Conservation (phyloP, 202 grass and related monocot genomes). For the Elaeis oleifera region DNA sequence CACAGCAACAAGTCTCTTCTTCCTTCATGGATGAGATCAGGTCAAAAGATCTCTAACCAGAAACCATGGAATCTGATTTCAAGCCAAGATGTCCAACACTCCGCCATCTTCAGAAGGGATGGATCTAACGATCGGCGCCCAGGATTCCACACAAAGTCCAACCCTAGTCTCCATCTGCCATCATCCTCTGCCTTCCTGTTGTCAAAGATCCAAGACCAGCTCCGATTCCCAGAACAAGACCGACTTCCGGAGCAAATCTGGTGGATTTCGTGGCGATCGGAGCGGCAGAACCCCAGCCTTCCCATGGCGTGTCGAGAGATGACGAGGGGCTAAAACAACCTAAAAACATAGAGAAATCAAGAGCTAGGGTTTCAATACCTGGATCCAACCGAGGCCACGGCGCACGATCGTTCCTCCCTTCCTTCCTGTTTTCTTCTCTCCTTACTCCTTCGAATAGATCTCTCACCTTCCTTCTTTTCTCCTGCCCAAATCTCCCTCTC, state of each 20-base stretch:
- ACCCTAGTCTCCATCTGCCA: background rate
- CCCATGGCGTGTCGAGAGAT: background rate
- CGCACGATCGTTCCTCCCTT: background rate
- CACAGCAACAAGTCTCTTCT: background rate
- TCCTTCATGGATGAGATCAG: background rate
- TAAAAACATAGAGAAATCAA: slow-evolving; percentile 44
- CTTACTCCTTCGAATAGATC: slow-evolving; percentile 15
- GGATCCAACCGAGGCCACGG: slow-evolving; percentile 34
- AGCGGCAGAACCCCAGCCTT: background rate
- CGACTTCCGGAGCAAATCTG: background rate
- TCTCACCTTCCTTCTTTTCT: slow-evolving; percentile 10
- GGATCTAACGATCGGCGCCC: slow-evolving; percentile 12
- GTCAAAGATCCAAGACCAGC: background rate
- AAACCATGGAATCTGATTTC: background rate
- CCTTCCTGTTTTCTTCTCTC: slow-evolving; percentile 7
- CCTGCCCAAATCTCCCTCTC: slow-evolving; percentile 7
- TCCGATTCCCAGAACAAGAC: background rate
- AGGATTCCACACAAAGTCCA: background rate
- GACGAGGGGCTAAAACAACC: background rate
- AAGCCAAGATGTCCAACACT: background rate
- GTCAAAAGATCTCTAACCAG: background rate
- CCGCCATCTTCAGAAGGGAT: background rate
- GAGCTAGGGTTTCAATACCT: slow-evolving; percentile 73
- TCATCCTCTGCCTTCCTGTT: too few relatives aligned
- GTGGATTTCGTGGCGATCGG: slow-evolving; percentile 6